Conservation (phyloP, 768 basidiomycete species). For the Favolaschia claudopus region DNA sequence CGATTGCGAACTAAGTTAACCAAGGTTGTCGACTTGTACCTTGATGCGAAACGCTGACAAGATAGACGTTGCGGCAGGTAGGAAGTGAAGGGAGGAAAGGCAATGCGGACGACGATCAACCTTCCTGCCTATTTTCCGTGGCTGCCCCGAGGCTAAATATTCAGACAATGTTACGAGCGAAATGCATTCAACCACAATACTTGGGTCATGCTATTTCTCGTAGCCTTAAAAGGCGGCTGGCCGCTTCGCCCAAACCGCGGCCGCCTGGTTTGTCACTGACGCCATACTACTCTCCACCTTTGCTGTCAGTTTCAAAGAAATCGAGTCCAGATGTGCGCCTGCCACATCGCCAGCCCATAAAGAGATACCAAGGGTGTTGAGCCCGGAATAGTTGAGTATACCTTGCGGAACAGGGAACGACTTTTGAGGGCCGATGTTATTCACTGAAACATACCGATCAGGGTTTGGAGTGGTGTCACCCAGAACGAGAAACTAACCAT, state of each 20-base stretch:
- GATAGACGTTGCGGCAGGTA: too few species aligned
- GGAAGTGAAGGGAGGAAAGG: too few species aligned
- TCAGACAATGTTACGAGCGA: too few species aligned
- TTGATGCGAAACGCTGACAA: too few species aligned
- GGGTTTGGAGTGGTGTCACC: neutral
- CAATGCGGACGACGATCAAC: too few species aligned
- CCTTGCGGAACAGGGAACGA: slow-evolving; percentile 56
- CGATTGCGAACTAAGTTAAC: too few species aligned
- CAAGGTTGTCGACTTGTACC: too few species aligned
- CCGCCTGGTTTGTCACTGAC: slow-evolving; percentile 42
- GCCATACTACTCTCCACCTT: slow-evolving; percentile 47
- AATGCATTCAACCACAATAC: too few species aligned
- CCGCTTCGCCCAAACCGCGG: slow-evolving; percentile 41
- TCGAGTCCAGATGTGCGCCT: slow-evolving; percentile 51
- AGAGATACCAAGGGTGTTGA: slow-evolving; percentile 56
- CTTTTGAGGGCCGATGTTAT: slow-evolving; percentile 52
- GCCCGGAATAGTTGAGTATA: slow-evolving; percentile 55
- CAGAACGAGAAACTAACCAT: slow-evolving; percentile 36
- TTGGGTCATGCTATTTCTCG: too few species aligned
- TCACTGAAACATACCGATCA: slow-evolving; percentile 35
- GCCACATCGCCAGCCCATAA: slow-evolving; percentile 50
- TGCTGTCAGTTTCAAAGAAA: slow-evolving; percentile 47
- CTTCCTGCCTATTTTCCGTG: too few species aligned
- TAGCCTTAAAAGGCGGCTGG: slow-evolving; percentile 39
- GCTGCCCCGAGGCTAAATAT: too few species aligned